Evolutionary conservation across 768 basidiomycete genomes (phyloP), one percentile per base, ranked within the genome.

Genomic region (Leccinellum luteum): DNA sequence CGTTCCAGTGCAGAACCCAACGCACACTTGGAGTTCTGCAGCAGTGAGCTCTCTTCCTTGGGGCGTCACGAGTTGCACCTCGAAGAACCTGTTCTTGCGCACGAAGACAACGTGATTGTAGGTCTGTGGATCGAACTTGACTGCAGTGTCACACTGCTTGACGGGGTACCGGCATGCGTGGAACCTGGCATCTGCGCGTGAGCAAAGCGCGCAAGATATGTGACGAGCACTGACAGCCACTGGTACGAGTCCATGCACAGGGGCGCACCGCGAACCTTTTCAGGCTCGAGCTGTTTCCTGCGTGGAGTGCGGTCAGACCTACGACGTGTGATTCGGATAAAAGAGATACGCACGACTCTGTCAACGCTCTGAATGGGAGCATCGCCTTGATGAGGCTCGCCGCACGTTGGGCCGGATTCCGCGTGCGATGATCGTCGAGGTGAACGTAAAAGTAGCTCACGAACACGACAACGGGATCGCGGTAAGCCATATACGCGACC

Each of bases 381-480:
- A 92, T 85, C 6, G 90, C 90, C 73, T 93, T 92, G 66, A 97
- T 68, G 54, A 98, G 76, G 65, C 83, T 80, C 1, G 96, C 93
- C 1, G 94, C 94, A 6, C 94, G 77, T 68, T 78, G 78, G 13
- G 85, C 85, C 32, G 89, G 86, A 53, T 78, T 75, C 28, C 76
- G 78, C 48, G 78, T 72, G 23, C 73, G 68, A 47, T 67, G 76
- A 66, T 94, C 90, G 56, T 88, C 82, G 47, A 86, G 70, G 72
- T 98, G 95, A 9, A 94, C 82, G 71, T 92, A 99, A 76, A 89
- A 98, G 78, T 99, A 99, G 80, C 88, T 93, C 66, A 95, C 93
- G 62, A 85, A 90, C 14, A 95, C 90, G 30, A 95, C 88, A 49
- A 97, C 91, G 2, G 94, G 86, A 65, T 96, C 95, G 49, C 92